Percentiles rank a stretch among this genome's conserved stretches.
Conservation (phyloP, 495 filamentous ascomycete species). For the Penicillium mononematosum region DNA sequence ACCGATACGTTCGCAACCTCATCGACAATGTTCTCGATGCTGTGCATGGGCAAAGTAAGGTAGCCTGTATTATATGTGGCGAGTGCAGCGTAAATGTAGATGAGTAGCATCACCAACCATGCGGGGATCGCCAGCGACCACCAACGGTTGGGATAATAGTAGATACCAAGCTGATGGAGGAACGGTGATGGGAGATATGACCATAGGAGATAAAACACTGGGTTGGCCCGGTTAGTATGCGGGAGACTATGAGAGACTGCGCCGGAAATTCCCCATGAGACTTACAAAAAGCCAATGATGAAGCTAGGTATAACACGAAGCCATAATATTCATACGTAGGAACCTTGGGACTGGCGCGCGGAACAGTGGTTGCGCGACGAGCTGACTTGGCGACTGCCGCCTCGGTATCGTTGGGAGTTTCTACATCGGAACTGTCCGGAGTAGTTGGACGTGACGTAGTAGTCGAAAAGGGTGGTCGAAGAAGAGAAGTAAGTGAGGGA, state of each 20-base stretch:
- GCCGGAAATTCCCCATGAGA: not conserved
- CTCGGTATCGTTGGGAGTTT: constrained; percentile 62
- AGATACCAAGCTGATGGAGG: constrained; percentile 87
- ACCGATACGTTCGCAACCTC: constrained; percentile 82
- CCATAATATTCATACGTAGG: constrained; percentile 99
- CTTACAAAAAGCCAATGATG: constrained; percentile 68
- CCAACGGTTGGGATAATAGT: constrained; percentile 97
- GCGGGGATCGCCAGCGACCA: constrained; percentile 90
- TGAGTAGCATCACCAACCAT: constrained; percentile 82
- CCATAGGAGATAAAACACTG: constrained; percentile 89
- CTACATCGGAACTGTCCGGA: constrained; percentile 85
- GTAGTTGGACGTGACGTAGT: constrained; percentile 84
- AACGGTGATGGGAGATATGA: constrained; percentile 89
- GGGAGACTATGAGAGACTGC: not conserved
- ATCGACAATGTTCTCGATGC: constrained; percentile 89
- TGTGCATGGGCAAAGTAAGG: constrained; percentile 75
- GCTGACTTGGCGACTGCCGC: constrained; percentile 63
- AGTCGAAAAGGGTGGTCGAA: constrained; percentile 68
- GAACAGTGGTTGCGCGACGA: constrained; percentile 67
- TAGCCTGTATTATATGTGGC: constrained; percentile 88
- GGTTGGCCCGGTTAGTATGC: constrained; percentile 1
- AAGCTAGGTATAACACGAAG: constrained; percentile 90
- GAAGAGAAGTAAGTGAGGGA: constrained; percentile 91
- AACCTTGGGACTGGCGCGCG: constrained; percentile 85
- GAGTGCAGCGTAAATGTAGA: constrained; percentile 93